A percentile compares a stretch with the other conserved stretches of the same genome.
Conservation (phyloP, 257 asterid species). For the Ilex asprella region DNA sequence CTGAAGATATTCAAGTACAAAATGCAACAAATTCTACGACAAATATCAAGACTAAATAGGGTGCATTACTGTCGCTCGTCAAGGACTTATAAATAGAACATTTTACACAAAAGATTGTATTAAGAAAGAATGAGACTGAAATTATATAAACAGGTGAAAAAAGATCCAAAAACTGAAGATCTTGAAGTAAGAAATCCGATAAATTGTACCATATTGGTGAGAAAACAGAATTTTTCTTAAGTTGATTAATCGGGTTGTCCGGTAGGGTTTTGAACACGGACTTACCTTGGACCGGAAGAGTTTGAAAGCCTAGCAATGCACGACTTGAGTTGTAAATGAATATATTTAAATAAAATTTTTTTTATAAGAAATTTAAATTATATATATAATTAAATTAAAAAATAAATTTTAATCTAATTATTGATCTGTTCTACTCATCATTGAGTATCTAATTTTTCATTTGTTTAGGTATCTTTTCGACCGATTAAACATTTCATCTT, state of each 20-base stretch:
- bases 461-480: too few species aligned
- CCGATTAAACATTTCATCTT: too few species aligned
- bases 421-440: too few species aligned
- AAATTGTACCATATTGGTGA: background rate
- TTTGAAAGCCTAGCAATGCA: conserved; percentile 1
- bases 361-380: too few species aligned
- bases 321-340: too few species aligned
- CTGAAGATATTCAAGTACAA: too few species aligned
- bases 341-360: too few species aligned
- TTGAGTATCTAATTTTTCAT: too few species aligned
- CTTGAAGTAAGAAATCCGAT: background rate
- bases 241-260: background rate
- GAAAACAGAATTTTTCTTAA: background rate
- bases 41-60: too few species aligned
- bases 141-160: background rate
- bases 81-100: background rate
- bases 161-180: background rate
- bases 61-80: background rate
- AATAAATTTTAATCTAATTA: too few species aligned
- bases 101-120: background rate
- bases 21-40: background rate
- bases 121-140: background rate
- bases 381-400: too few species aligned
- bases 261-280: conserved; percentile 10
- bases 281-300: conserved; percentile 35